These are phyloP conservation scores for Dentipellis sp. DNA, from an alignment of 768 basidiomycete genomes.

Conservation along the genomic window DNA sequence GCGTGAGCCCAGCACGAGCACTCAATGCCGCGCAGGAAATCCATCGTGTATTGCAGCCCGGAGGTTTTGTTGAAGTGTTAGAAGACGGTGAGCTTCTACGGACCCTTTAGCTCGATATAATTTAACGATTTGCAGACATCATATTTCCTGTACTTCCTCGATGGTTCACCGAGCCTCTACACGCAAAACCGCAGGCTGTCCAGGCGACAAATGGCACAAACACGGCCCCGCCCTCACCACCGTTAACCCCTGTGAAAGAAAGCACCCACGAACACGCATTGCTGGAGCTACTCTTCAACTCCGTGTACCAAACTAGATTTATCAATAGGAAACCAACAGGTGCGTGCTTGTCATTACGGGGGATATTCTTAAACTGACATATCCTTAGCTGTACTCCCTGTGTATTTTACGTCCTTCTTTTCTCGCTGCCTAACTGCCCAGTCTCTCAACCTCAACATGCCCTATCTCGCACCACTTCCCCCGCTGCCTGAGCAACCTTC, in stretches of 20 bases:
- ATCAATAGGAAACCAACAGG: slow-evolving; percentile 16
- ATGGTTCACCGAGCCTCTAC: slow-evolving; percentile 70
- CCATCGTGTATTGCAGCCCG: slow-evolving; percentile 57
- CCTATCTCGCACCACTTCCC: slow-evolving; percentile 13
- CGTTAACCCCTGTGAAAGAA: slow-evolving; percentile 4
- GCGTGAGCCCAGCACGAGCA: neutral
- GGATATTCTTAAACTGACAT: neutral
- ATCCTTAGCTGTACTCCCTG: slow-evolving; percentile 10
- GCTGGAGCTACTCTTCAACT: slow-evolving; percentile 14
- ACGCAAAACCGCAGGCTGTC: slow-evolving; percentile 20
- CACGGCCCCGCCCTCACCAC: slow-evolving; percentile 1
- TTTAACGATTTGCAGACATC: slow-evolving; percentile 37
- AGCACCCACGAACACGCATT: slow-evolving; percentile 11
- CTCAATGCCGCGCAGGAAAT: slow-evolving; percentile 44
- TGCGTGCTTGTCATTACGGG: neutral
- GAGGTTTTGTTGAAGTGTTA: slow-evolving; percentile 60
- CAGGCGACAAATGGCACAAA: neutral
- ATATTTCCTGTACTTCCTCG: slow-evolving; percentile 67
- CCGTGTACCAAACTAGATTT: slow-evolving; percentile 15
- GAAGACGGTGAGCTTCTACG: slow-evolving; percentile 50
- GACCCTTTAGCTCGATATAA: neutral
- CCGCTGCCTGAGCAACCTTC: slow-evolving; percentile 12
- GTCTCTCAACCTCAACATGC: slow-evolving; percentile 11
- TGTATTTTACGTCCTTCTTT: slow-evolving; percentile 15
- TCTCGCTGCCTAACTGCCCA: slow-evolving; percentile 15